These are phyloP conservation scores for Hysterium pulicare DNA, from an alignment of 2,329 filamentous ascomycete genomes.

Conservation along the genomic window DNA sequence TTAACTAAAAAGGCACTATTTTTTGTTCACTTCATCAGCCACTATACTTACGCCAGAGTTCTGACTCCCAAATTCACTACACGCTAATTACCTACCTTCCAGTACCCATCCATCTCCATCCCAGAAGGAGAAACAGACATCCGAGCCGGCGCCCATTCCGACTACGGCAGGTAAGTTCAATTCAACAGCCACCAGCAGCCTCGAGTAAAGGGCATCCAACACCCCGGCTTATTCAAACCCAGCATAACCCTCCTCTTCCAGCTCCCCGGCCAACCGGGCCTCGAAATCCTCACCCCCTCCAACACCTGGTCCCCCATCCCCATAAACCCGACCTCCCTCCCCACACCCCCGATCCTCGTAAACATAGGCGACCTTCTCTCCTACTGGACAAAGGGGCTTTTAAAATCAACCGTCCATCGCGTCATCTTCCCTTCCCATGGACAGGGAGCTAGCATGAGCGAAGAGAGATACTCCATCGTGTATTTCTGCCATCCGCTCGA, in stretches of 20 bases:
- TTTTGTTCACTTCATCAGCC: conserved; percentile 13
- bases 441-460: conserved; percentile 30
- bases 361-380: conserved; percentile 71
- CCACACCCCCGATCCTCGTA: conserved; percentile 46
- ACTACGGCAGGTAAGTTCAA: no score
- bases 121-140: conserved; percentile 57
- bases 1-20: no score
- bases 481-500: conserved; percentile 64
- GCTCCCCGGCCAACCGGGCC: conserved; percentile 74
- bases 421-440: conserved; percentile 68
- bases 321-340: conserved; percentile 55
- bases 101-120: conserved; percentile 44
- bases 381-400: conserved; percentile 87
- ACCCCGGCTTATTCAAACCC: conserved; percentile 91
- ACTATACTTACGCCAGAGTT: conserved; percentile 12
- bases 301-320: conserved; percentile 44
- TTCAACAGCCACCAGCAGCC: no score
- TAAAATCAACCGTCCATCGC: conserved; percentile 84
- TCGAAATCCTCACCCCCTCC: conserved; percentile 70
- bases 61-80: no score
- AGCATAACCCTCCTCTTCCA: conserved; percentile 76
- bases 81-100: no score
- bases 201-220: conserved; percentile 68
- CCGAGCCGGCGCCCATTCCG: conserved; percentile 86
- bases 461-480: conserved; percentile 55